These are phyloP conservation scores for Nakataea oryzae DNA, from an alignment of 2,329 filamentous ascomycete genomes.

Conservation along the genomic window DNA sequence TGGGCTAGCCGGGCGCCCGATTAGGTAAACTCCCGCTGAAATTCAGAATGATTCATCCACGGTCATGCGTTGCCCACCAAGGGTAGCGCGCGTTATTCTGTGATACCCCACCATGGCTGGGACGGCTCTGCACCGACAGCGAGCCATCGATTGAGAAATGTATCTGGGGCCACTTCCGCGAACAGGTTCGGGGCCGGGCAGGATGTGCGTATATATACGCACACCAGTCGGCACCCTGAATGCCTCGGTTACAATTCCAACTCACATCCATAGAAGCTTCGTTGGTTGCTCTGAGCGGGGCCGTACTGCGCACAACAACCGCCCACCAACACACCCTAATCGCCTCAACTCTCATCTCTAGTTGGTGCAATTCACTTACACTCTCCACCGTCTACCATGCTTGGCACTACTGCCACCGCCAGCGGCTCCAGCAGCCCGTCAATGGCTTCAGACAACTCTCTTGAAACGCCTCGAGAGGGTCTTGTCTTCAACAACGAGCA, in stretches of 20 bases:
- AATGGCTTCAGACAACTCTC: not conserved
- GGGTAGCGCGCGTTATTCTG: not conserved
- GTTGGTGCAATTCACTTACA: not conserved
- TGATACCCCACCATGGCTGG: not conserved
- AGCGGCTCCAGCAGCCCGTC: not conserved
- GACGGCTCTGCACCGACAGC: not conserved
- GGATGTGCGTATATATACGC: not conserved
- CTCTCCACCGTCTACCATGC: not conserved
- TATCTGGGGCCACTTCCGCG: too few species aligned
- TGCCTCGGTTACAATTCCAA: not conserved
- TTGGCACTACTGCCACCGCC: not conserved
- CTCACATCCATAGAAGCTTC: not conserved
- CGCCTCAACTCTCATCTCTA: not conserved
- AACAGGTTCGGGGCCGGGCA: not conserved
- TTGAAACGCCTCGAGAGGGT: not conserved
- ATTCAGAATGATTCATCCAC: not conserved
- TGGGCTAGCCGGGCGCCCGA: too few species aligned
- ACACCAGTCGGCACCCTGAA: not conserved
- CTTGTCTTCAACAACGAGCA: slow-evolving; percentile 16
- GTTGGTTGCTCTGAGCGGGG: too few species aligned
- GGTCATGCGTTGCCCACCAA: not conserved
- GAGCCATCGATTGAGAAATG: too few species aligned
- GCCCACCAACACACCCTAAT: not conserved
- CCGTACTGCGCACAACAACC: too few species aligned
- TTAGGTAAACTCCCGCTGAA: not conserved